Evolutionary conservation across 768 basidiomycete genomes (phyloP).

Genomic region (Leccinum rimulosum): DNA sequence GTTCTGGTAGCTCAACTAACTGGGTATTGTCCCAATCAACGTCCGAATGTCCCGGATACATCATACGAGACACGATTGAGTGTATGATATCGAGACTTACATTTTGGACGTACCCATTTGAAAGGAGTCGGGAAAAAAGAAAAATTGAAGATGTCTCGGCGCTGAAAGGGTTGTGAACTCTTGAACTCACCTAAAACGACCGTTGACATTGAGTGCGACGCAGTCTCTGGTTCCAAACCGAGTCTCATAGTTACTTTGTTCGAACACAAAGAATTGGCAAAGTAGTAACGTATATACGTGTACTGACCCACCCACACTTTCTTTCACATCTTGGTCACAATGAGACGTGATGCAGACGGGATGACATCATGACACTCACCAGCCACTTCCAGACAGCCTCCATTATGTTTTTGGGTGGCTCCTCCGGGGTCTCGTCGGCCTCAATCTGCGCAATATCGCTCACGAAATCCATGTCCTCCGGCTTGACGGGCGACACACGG

Average conservation of each 20-base stretch:
- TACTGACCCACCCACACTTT: background rate
- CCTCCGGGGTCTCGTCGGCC: slow-evolving; percentile 67
- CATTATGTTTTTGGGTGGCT: slow-evolving; percentile 60
- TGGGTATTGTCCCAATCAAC: background rate
- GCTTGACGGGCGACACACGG: slow-evolving; percentile 20
- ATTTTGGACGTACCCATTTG: background rate
- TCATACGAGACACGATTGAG: background rate
- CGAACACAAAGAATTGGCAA: too few relatives aligned
- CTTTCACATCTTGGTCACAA: slow-evolving; percentile 20
- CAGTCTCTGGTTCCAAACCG: too few relatives aligned
- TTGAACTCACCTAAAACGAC: too few relatives aligned
- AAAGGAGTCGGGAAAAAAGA: background rate
- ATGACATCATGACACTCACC: slow-evolving; percentile 41
- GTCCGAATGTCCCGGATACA: background rate
- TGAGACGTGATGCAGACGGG: slow-evolving; percentile 2
- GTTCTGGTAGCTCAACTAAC: too few relatives aligned
- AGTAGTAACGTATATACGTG: too few relatives aligned
- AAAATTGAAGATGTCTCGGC: too few relatives aligned
- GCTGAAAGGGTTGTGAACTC: too few relatives aligned
- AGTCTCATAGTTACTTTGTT: too few relatives aligned
- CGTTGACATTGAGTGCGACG: too few relatives aligned
- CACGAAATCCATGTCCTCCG: slow-evolving; percentile 84
- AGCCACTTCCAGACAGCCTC: slow-evolving; percentile 81
- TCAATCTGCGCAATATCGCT: slow-evolving; percentile 68
- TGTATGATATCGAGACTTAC: background rate